These are phyloP conservation scores for Mortierella sp. DNA, from an alignment of 371 early-diverging fungal species.

Conservation along the genomic window DNA sequence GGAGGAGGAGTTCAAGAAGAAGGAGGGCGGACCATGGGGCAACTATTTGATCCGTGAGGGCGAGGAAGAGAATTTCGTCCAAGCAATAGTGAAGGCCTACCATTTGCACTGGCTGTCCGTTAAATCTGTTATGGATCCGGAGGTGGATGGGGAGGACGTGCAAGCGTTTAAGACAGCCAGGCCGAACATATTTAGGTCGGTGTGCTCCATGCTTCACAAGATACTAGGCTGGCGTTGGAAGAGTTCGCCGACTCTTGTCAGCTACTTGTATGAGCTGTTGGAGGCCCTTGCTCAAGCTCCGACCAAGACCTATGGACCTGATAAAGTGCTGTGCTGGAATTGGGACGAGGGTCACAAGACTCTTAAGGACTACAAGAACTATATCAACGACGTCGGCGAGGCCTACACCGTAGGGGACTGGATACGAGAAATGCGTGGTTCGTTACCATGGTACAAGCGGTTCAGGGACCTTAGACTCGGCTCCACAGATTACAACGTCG, in stretches of 20 bases:
- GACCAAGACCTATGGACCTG: conserved; percentile 22
- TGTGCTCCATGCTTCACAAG: conserved; percentile 5
- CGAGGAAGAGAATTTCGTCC: conserved; percentile 31
- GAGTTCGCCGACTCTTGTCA: conserved; percentile 36
- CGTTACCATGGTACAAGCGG: conserved; percentile 18
- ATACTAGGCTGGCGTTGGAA: conserved; percentile 50
- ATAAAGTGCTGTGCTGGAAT: conserved; percentile 31
- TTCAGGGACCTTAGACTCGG: conserved; percentile 18
- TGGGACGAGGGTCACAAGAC: background rate
- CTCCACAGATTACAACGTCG: conserved; percentile 12
- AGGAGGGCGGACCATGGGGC: conserved; percentile 28
- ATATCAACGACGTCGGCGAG: conserved; percentile 4
- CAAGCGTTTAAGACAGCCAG: conserved; percentile 20
- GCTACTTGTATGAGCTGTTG: conserved; percentile 19
- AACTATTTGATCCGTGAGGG: conserved; percentile 20
- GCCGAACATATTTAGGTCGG: conserved; percentile 7
- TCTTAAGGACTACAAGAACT: background rate
- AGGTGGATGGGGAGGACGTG: conserved; percentile 20
- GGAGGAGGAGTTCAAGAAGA: conserved; percentile 8
- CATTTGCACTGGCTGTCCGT: conserved; percentile 39
- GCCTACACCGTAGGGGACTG: conserved; percentile 17
- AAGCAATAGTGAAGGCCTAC: conserved; percentile 20
- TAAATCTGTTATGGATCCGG: conserved; percentile 28
- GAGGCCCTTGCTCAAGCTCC: conserved; percentile 14
- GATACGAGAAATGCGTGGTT: conserved; percentile 20